These are phyloP conservation scores for Trichoderma polysporum DNA, from an alignment of 2,329 filamentous ascomycete genomes.

Conservation along the genomic window DNA sequence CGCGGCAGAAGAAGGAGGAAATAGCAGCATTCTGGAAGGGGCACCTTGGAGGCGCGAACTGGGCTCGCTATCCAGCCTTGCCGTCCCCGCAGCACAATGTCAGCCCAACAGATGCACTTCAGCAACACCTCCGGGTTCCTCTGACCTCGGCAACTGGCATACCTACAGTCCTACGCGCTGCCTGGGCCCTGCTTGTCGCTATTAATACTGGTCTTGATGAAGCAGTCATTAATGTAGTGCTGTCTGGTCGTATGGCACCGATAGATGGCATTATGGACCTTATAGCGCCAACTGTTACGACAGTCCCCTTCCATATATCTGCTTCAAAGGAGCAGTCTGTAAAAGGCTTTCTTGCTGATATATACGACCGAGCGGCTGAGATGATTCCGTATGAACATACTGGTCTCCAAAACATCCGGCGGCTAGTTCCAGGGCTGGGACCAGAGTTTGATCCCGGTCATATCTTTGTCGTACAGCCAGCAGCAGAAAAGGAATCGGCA, in stretches of 20 bases:
- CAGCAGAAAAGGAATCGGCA: background rate
- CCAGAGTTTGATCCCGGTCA: conserved; percentile 26
- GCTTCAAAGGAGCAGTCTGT: conserved; percentile 30
- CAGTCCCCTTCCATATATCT: conserved; percentile 41
- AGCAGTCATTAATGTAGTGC: conserved; percentile 43
- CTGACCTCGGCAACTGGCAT: background rate
- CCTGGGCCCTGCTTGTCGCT: conserved; percentile 50
- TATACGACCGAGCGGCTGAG: conserved; percentile 23
- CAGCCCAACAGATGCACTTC: background rate
- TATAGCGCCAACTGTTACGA: conserved; percentile 38
- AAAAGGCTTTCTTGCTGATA: conserved; percentile 7
- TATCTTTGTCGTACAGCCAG: conserved; percentile 32
- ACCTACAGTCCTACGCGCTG: conserved; percentile 34
- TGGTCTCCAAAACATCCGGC: conserved; percentile 24
- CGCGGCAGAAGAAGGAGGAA: background rate
- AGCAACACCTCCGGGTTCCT: background rate
- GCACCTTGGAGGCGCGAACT: background rate
- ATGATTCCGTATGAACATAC: conserved; percentile 23
- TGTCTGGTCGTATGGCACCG: conserved; percentile 38
- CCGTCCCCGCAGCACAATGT: background rate
- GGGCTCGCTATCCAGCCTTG: background rate
- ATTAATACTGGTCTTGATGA: conserved; percentile 44
- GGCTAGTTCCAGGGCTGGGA: conserved; percentile 18
- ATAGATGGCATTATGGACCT: conserved; percentile 25
- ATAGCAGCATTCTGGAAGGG: background rate